Percentiles rank a stretch among this genome's conserved stretches.
Conservation (phyloP, 371 early-diverging fungal genomes). For the Umbelopsis sp. region DNA sequence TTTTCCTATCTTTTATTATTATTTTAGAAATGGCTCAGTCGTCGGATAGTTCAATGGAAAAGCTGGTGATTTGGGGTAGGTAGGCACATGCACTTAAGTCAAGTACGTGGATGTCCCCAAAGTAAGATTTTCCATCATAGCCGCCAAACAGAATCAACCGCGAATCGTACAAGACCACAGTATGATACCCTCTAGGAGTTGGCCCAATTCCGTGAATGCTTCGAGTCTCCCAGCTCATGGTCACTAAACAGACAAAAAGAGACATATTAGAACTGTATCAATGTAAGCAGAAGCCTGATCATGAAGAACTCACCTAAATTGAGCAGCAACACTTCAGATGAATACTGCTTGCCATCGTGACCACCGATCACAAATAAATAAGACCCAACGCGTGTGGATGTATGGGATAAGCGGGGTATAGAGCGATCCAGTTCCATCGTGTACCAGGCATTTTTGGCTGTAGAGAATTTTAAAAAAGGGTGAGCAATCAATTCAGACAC, state of each 20-base stretch:
- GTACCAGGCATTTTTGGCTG: conserved; percentile 48
- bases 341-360: conserved; percentile 83
- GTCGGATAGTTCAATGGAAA: conserved; percentile 33
- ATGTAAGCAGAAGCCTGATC: not conserved
- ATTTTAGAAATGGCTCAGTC: not conserved
- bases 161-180: conserved; percentile 77
- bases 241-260: conserved; percentile 40
- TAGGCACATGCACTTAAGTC: conserved; percentile 81
- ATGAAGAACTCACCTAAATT: conserved; percentile 64
- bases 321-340: conserved; percentile 75
- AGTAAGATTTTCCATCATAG: conserved; percentile 80
- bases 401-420: conserved; percentile 78
- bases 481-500: not conserved
- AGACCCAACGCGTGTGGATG: conserved; percentile 81
- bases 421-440: conserved; percentile 56
- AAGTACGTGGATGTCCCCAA: conserved; percentile 77
- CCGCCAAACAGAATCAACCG: conserved; percentile 85
- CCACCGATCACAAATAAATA: conserved; percentile 88
- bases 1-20: not conserved
- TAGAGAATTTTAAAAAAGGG: not conserved
- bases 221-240: conserved; percentile 82
- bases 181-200: conserved; percentile 83
- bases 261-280: not conserved
- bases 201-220: conserved; percentile 74
- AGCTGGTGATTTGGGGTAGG: conserved; percentile 67